Percentiles rank a stretch among this genome's conserved stretches.
phyloP scores from a whole-genome alignment of 1,284 basidiomycete species.

The Leccinum cinnamomeum region DNA sequence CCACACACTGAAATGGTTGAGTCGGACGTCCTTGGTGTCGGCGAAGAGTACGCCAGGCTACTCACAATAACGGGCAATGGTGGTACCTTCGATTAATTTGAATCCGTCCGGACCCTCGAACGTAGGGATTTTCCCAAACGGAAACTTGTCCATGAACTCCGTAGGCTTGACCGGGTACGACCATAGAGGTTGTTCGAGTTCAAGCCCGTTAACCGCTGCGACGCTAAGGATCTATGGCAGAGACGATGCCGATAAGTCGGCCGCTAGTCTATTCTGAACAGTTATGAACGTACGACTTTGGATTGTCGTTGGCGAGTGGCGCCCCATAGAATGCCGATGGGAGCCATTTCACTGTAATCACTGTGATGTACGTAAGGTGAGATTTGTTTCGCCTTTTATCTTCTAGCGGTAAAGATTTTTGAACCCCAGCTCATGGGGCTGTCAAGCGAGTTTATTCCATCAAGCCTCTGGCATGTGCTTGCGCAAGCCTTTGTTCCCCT shows the following conservation, averaged over 20 bases:
- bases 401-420: not conserved
- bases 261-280: not conserved
- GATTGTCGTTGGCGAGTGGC: slow-evolving; percentile 23
- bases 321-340: slow-evolving; percentile 28
- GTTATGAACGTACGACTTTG: slow-evolving; percentile 27
- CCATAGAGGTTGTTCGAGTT: slow-evolving; percentile 16
- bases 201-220: slow-evolving; percentile 21
- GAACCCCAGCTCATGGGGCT: not conserved
- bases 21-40: not conserved
- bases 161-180: slow-evolving; percentile 36
- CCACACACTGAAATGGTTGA: slow-evolving; percentile 41
- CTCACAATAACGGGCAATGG: slow-evolving; percentile 64
- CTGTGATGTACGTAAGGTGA: not conserved
- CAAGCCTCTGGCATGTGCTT: not conserved
- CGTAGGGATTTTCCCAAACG: slow-evolving; percentile 50
- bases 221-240: slow-evolving; percentile 24
- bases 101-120: slow-evolving; percentile 55
- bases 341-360: slow-evolving; percentile 17
- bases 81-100: slow-evolving; percentile 49
- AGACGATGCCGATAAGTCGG: not conserved
- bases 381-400: not conserved
- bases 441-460: not conserved
- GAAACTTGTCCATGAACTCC: slow-evolving; percentile 47
- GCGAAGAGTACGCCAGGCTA: slow-evolving; percentile 8
- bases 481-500: not conserved